Evolutionary conservation across 331 rosid species (phyloP), one percentile per base, ranked within the genome.

Genomic region (Phaseolus coccineus): DNA sequence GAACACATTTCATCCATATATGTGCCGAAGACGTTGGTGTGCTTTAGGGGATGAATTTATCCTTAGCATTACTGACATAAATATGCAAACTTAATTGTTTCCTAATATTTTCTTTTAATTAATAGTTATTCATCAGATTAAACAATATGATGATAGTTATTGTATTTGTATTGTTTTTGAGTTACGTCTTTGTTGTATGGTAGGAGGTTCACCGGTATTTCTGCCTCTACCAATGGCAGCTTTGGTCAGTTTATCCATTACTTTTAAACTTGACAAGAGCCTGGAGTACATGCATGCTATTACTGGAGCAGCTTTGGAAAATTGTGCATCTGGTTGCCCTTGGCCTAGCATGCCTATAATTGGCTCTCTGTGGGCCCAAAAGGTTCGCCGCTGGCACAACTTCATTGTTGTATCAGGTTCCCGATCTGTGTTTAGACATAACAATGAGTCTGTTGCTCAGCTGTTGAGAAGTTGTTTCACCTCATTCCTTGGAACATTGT

Each of bases 181-280:
- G 66, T 68, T 35, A 14, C 8, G 9, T 72, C 74, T 81, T 77
- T 82, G 73, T 82, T 85, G 27, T 64, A 44, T 83, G 73, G 51
- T 69, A 92, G 97, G 84, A 42, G 80, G 50, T 82, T 84, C 93
- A 35, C 87, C 86, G 8, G 79, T 80, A 63, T 85, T 58, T 83
- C 96, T 92, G 80, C 96, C 97, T 15, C 87, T 92, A 67, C 97
- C 97, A 2, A 80, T 92, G 92, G 97, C 97, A 80, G 96, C 90
- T 68, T 89, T 92, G 77, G 94, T 90, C 73, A 92, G 97, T 78
- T 83, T 92, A 75, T 90, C 97, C 69, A 92, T 92, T 83, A 89
- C 97, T 68, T 92, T 90, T 57, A 92, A 92, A 84, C 91, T 92
- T 22, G 96, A 90, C 78, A 90, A 82, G 84, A 87, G 84, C 71